Base-by-base conservation (phyloP, 2,329 filamentous ascomycete species). In the Claviceps monticola region DNA sequence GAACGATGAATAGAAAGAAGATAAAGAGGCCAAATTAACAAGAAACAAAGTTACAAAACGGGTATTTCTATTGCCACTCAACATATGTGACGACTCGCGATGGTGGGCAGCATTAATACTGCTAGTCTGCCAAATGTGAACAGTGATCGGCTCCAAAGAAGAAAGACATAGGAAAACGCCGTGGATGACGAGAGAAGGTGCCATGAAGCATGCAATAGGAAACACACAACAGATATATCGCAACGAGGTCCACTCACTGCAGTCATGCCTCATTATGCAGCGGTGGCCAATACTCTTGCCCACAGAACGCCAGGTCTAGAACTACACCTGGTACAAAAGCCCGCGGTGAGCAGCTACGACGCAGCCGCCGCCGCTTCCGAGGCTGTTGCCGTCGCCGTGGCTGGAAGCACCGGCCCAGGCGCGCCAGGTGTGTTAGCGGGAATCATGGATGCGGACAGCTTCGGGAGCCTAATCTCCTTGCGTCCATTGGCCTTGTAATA, bases 401-500 rank as follows among this genome's bases (percentile, higher is more conserved):
- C 44, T 17, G 21, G 6, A 4, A 51, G 38, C 16, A 56, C 37
- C 5, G 60, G 60, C 39, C 58, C 53, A 1, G 52, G 45, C 19
- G 59, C 58, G 37, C 59, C 59, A n/a, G 57, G 46, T 13, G 55
- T 54, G 34, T 61, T 57, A 36, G 50, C 55, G 38, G 59, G 55
- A n/a, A 54, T 55, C 48, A 55, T 49, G 5, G 54, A 55, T 17
- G 49, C 26, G 11, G 54, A n/a, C 4, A 46, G 42, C 53, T 49
- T 51, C 29, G 49, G 44, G 6, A 55, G 54, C 43, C 55, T 54
- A 37, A 81, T 72, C 54, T 78, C 74, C 68, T 88, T 91, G 61
- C 80, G 82, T n/a, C 89, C 90, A 60, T 96, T 98, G 49, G 86
- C 77, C 64, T 90, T 94, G 74, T 98, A 98, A 62, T 88, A 80